Base-by-base conservation (phyloP, 768 basidiomycete genomes). In the Pleurotus tuoliensis region DNA sequence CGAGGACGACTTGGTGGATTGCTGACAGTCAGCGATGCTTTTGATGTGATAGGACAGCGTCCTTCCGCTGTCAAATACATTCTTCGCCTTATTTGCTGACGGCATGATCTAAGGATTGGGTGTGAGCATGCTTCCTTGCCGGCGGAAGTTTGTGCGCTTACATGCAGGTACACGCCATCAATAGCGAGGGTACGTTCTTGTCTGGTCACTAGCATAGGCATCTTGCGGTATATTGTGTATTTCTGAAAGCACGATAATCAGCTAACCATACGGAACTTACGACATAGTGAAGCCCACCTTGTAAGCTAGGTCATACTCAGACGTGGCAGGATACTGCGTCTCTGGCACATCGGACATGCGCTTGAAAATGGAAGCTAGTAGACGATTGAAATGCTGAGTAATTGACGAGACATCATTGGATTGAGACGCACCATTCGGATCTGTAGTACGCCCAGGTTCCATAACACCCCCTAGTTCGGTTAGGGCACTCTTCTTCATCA, bases 11-110 rank as follows among this genome's bases (percentile, higher is more conserved):
- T 94, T 93, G 46, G 84, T 80, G 1, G 87, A 87, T 66, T 96
- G 88, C 60, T 91, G 90, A 66, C 91, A 92, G 47, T 87, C 83
- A 30, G 84, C 82, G 43, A 99, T 85, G 58, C 86, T 87, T 66
- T 90, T 90, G 70, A 98, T 86, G 64, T 98, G 94, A 69, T 93
- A 96, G 0, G 94, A 96, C 0, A 88, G 82, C 0, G 95, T 98
- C 69, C 92, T 93, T 61, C 87, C 92, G 62, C 81, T 92, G 60
- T 94, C 92, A 67, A 94, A 92, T 13, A 94, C 90, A 1, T 84
- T 87, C 65, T 87, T 88, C 16, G 79, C 80, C 63, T 87, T 86
- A 64, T 87, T 88, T 41, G 88, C 77, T 4, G 88, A 85, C 7
- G 94, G 93, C 85, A 95, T 91, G 68, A 94, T 93, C 93, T 93